phyloP scores from a whole-genome alignment of 2,329 filamentous ascomycete genomes.

The Didymella pinodella region DNA sequence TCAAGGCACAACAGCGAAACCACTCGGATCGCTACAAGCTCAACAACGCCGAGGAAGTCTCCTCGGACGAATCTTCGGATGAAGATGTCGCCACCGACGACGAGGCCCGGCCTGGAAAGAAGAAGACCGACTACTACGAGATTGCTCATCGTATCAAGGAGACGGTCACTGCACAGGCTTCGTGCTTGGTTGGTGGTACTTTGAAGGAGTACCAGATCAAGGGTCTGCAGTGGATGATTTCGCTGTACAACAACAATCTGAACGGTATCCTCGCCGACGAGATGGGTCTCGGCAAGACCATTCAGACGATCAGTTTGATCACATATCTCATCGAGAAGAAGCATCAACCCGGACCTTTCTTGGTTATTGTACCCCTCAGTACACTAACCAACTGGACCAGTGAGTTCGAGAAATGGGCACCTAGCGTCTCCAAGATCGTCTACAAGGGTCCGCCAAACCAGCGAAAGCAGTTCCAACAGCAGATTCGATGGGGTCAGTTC shows the following conservation, averaged over 20 bases:
- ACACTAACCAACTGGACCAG: conserved; percentile 98
- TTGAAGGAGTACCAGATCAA: conserved; percentile 99
- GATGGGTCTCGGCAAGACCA: conserved; percentile 99
- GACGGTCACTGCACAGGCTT: conserved; percentile 82
- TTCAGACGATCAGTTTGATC: conserved; percentile 97
- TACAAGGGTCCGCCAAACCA: conserved; percentile 94
- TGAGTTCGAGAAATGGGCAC: conserved; percentile 99
- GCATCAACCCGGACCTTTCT: conserved; percentile 86
- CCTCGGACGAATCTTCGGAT: conserved; percentile 59
- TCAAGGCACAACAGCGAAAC: conserved; percentile 90
- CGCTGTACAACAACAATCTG: conserved; percentile 99
- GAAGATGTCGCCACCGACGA: conserved; percentile 72
- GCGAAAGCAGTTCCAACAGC: conserved; percentile 89
- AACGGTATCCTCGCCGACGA: conserved; percentile 99
- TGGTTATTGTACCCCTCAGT: conserved; percentile 96
- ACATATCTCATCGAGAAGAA: conserved; percentile 98
- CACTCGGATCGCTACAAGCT: conserved; percentile 81
- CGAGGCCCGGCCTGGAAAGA: conserved; percentile 69
- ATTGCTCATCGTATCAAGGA: conserved; percentile 97
- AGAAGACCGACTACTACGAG: conserved; percentile 97
- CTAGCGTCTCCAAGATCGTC: conserved; percentile 82
- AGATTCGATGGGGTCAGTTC: conserved; percentile 93
- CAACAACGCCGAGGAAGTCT: conserved; percentile 59
- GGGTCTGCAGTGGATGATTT: conserved; percentile 99
- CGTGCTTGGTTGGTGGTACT: conserved; percentile 86